Evolutionary conservation across 2,329 filamentous ascomycete species (phyloP).

Genomic region (Fusarium sterilihyphosum): DNA sequence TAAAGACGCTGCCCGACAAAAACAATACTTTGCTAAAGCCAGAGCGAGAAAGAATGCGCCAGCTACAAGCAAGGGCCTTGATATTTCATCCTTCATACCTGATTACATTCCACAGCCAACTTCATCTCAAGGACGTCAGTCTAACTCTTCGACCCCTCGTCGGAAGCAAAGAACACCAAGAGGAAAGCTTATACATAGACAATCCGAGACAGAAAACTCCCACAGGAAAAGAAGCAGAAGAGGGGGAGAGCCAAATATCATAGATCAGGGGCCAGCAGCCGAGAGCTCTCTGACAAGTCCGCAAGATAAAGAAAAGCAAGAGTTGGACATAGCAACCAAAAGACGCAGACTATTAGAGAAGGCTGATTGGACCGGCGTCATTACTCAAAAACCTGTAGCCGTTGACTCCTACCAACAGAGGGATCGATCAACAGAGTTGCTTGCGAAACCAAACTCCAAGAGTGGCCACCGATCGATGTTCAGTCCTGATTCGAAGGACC

Average conservation of each 20-base stretch:
- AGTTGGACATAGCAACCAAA: constrained; percentile 35
- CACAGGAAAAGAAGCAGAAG: background rate
- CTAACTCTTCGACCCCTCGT: background rate
- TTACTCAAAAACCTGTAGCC: constrained; percentile 44
- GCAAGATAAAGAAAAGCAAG: background rate
- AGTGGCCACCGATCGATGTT: background rate
- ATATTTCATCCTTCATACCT: constrained; percentile 40
- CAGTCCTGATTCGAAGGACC: background rate
- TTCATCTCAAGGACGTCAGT: background rate
- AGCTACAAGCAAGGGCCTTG: background rate
- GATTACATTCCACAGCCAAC: constrained; percentile 37
- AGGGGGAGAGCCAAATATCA: background rate
- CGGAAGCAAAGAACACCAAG: constrained; percentile 9
- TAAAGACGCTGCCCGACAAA: constrained; percentile 49
- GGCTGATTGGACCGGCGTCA: constrained; percentile 47
- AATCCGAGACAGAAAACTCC: background rate
- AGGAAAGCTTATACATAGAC: constrained; percentile 22
- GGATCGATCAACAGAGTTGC: background rate
- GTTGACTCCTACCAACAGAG: constrained; percentile 33
- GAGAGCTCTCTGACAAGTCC: background rate
- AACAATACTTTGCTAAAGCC: constrained; percentile 51
- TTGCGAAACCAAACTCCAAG: background rate
- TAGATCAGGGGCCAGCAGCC: background rate
- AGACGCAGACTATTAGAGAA: constrained; percentile 41
- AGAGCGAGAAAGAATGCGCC: constrained; percentile 39